These are phyloP conservation scores for Avena insularis DNA, from an alignment of 176 grass and related monocot species.

Conservation along the genomic window DNA sequence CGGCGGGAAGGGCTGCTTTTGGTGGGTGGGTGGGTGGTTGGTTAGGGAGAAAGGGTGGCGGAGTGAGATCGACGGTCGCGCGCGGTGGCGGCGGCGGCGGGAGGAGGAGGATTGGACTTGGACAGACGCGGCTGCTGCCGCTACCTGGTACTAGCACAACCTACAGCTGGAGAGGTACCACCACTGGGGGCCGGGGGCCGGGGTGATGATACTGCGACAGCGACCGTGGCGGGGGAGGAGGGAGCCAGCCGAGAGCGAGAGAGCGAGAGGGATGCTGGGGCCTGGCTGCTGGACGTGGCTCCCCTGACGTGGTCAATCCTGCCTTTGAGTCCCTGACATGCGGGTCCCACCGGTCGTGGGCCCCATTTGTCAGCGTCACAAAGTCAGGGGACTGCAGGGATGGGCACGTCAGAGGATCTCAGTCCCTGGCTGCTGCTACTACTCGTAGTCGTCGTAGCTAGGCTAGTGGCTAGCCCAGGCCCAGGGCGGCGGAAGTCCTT, in stretches of 20 bases:
- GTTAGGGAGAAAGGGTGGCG: background rate
- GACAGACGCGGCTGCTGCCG: background rate
- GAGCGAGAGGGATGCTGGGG: background rate
- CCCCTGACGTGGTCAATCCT: no score
- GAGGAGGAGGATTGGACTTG: background rate
- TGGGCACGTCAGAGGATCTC: no score
- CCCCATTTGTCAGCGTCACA: no score
- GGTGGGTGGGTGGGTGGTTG: background rate
- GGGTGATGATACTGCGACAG: constrained; percentile 2
- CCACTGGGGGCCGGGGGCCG: background rate
- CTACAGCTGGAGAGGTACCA: constrained; percentile 1
- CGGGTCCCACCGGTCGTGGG: no score
- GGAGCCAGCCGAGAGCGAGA: background rate
- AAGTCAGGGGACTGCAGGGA: no score
- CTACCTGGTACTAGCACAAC: background rate
- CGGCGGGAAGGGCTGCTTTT: background rate
- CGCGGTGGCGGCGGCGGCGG: constrained; percentile 7
- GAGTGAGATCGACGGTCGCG: background rate
- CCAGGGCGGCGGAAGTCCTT: constrained; percentile 5
- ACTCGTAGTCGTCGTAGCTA: no score
- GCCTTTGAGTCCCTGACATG: no score
- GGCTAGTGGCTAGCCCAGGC: background rate
- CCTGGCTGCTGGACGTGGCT: background rate
- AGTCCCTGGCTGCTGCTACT: background rate
- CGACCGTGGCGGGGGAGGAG: background rate